Evolutionary conservation across 163 green algal genomes (phyloP), one percentile per base, ranked within the genome.

Genomic region (Scenedesmus sp.): DNA sequence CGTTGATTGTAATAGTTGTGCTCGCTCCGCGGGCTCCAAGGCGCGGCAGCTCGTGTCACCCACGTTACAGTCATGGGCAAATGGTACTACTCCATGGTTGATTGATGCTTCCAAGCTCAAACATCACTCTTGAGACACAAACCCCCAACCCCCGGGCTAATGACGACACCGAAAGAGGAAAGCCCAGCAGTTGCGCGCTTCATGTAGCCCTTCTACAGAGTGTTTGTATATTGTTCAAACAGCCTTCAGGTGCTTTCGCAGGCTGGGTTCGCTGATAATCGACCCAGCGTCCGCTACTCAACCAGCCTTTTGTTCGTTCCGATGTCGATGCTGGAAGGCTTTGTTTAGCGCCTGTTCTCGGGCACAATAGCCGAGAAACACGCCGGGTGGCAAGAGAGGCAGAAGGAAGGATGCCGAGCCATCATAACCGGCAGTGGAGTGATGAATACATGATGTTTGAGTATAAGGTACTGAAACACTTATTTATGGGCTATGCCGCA

Each of bases 381-480:
- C 65, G 30, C 7, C 7, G 22, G 16, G 30, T 76, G 65, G 7
- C 30, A 26, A 30, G 65, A 76, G 30, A 40, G 65, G 1, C 30
- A 30, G 30, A 76, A 76, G 65, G 9, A 76, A 40, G 26, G 30
- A 76, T 76, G 65, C 65, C 65, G 65, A 76, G 65, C 65, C 65
- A 72, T 72, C 59, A 76, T 20, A 76, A 76, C 30, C 65, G 65
- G 30, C 65, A 76, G 30, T 76, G 65, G 65, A 76, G 65, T 30
- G 82, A 87, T 56, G 82, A 76, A 20, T 87, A 87, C 18, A 87
- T 87, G 82, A 87, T 87, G 82, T 87, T 79, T 78, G 61, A 68
- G 35, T 87, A 78, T 53, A 87, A 87, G 82, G 82, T 87, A 40
- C 30, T 37, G 40, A 20, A 6, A 35, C n/a, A 5, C 0, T 76